phyloP scores from a whole-genome alignment of 2,329 filamentous ascomycete species.

The Ophiocordyceps australis region DNA sequence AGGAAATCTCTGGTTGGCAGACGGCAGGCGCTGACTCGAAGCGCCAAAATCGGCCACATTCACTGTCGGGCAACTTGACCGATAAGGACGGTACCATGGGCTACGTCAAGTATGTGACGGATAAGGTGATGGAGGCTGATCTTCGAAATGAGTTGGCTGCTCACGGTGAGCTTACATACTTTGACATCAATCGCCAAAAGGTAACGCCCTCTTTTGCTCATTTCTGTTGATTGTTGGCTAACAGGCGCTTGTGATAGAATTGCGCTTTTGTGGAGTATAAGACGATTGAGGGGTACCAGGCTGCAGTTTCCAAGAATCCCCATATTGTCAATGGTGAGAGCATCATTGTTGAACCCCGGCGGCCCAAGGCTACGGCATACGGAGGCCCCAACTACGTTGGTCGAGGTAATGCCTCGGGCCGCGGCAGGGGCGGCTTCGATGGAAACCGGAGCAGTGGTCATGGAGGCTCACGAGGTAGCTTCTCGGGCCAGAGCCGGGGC shows the following conservation, averaged over 20 bases:
- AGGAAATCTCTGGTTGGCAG: constrained; percentile 55
- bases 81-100: constrained; percentile 66
- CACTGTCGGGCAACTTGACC: constrained; percentile 34
- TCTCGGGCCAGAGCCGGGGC: constrained; percentile 45
- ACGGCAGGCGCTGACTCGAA: constrained; percentile 71
- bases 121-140: constrained; percentile 62
- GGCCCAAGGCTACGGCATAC: constrained; percentile 53
- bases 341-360: constrained; percentile 78
- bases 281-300: constrained; percentile 61
- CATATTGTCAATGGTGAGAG: constrained; percentile 68
- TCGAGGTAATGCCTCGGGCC: constrained; percentile 40
- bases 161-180: constrained; percentile 54
- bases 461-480: constrained; percentile 45
- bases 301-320: constrained; percentile 69
- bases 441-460: constrained; percentile 41
- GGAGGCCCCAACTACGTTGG: constrained; percentile 50
- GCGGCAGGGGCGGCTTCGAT: constrained; percentile 50
- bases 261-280: constrained; percentile 94
- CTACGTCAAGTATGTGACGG: constrained; percentile 91
- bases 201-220: too few relatives aligned
- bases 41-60: constrained; percentile 60
- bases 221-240: too few relatives aligned
- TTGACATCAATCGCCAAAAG: constrained; percentile 70
- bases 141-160: constrained; percentile 53
- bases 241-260: constrained; percentile 38